Percentiles rank a stretch among this genome's conserved stretches.
Evolutionary conservation across 2,329 filamentous ascomycete species (phyloP).

Genomic region (Teratosphaeria gauchensis): DNA sequence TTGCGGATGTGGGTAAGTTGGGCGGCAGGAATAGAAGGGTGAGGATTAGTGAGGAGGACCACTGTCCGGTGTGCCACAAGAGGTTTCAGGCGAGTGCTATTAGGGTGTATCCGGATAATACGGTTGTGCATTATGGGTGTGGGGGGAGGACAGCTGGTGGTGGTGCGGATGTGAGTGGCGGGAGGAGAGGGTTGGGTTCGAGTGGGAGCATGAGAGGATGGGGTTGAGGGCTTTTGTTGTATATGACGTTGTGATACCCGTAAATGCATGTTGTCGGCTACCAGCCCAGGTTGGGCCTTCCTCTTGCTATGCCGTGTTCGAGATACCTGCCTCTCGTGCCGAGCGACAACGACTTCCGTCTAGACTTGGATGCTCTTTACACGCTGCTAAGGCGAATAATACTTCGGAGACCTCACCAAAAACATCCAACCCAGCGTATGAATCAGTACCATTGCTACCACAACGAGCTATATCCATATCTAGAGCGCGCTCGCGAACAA

Average conservation of each 20-base stretch:
- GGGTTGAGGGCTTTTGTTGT: constrained; percentile 1
- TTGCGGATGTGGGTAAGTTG: constrained; percentile 48
- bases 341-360: not conserved
- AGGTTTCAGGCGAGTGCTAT: constrained; percentile 84
- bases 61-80: constrained; percentile 91
- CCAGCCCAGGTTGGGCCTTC: not conserved
- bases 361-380: not conserved
- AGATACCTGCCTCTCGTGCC: not conserved
- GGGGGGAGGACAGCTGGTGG: constrained; percentile 17
- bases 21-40: constrained; percentile 57
- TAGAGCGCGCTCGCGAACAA: not conserved
- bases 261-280: not conserved
- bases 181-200: not conserved
- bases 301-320: not conserved
- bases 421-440: not conserved
- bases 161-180: not conserved
- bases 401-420: not conserved
- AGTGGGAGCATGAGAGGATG: constrained; percentile 3
- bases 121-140: constrained; percentile 42
- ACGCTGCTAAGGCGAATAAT: not conserved
- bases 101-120: constrained; percentile 67
- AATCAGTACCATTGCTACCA: not conserved
- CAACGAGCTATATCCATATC: not conserved
- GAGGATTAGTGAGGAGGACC: constrained; percentile 73
- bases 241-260: not conserved